These are phyloP conservation scores for Starmerella cellae DNA, from an alignment of 805 yeast genomes.

Conservation along the genomic window DNA sequence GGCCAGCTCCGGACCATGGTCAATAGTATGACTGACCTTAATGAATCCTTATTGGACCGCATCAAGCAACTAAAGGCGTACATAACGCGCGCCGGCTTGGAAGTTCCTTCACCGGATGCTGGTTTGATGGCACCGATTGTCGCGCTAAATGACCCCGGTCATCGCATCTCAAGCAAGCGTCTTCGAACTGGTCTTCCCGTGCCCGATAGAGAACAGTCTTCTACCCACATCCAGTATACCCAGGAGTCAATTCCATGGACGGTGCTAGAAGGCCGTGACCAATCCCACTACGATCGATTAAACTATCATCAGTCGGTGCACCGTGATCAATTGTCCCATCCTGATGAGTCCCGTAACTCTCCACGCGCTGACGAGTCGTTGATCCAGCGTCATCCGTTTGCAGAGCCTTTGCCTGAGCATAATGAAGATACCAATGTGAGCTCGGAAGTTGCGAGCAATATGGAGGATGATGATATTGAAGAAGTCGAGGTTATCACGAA, in stretches of 20 bases:
- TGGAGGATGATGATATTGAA: too few species aligned
- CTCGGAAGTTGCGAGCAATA: too few species aligned
- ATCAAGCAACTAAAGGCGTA: constrained; percentile 12
- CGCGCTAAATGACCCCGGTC: background rate
- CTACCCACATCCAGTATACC: background rate
- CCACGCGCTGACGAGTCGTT: too few species aligned
- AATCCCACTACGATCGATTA: too few species aligned
- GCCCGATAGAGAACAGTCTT: too few species aligned
- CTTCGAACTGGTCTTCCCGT: background rate
- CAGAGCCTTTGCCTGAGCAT: too few species aligned
- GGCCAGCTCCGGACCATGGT: background rate
- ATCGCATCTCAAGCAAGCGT: constrained; percentile 1
- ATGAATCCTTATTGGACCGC: constrained; percentile 6
- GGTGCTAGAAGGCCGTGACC: background rate
- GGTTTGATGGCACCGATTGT: constrained; percentile 13
- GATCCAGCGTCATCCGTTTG: too few species aligned
- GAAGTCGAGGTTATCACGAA: too few species aligned
- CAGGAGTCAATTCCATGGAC: constrained; percentile 2
- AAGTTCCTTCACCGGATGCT: constrained; percentile 10
- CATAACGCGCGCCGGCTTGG: constrained; percentile 11
- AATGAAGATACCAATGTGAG: too few species aligned
- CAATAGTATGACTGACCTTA: constrained; percentile 1
- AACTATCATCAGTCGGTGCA: too few species aligned
- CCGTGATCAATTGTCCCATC: too few species aligned
- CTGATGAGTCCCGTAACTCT: too few species aligned